Percentiles rank a stretch among this genome's conserved stretches.
These are phyloP conservation scores for Omphalea diandra DNA, from an alignment of 441 rosid species.

Conservation along the genomic window DNA sequence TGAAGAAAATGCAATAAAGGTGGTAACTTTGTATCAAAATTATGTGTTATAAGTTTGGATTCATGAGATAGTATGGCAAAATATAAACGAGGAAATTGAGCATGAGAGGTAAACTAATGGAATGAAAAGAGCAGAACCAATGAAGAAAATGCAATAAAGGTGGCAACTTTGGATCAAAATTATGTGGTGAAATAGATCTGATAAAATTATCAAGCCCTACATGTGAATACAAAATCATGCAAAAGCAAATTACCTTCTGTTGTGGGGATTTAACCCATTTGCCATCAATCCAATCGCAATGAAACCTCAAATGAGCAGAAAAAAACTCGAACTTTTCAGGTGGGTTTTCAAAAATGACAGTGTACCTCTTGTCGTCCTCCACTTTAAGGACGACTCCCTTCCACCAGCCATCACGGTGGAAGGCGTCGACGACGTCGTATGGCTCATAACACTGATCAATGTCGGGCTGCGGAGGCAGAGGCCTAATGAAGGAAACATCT, in stretches of 20 bases:
- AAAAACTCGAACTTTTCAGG: conserved; percentile 7
- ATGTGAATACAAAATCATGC: too few species aligned
- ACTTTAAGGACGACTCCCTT: conserved; percentile 19
- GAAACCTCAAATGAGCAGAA: conserved; percentile 22
- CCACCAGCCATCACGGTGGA: conserved; percentile 33
- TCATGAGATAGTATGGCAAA: too few species aligned
- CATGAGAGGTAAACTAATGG: too few species aligned
- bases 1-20: too few species aligned
- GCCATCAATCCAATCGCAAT: conserved; percentile 22
- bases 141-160: too few species aligned
- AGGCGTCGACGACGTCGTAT: conserved; percentile 30
- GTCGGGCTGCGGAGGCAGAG: conserved; percentile 15
- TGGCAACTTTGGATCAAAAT: too few species aligned
- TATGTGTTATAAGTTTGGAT: too few species aligned
- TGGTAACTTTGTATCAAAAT: too few species aligned
- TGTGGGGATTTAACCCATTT: conserved; percentile 19
- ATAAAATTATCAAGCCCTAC: too few species aligned
- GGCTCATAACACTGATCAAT: background rate
- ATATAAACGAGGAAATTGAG: too few species aligned
- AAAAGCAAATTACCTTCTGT: conserved; percentile 2
- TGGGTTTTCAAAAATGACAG: conserved; percentile 21
- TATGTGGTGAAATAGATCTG: too few species aligned
- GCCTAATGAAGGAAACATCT: conserved; percentile 8
- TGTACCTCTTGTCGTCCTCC: background rate
- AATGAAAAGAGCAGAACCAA: too few species aligned